phyloP scores from a whole-genome alignment of 352 stramenopile species.

The Globisporangium nodosum region DNA sequence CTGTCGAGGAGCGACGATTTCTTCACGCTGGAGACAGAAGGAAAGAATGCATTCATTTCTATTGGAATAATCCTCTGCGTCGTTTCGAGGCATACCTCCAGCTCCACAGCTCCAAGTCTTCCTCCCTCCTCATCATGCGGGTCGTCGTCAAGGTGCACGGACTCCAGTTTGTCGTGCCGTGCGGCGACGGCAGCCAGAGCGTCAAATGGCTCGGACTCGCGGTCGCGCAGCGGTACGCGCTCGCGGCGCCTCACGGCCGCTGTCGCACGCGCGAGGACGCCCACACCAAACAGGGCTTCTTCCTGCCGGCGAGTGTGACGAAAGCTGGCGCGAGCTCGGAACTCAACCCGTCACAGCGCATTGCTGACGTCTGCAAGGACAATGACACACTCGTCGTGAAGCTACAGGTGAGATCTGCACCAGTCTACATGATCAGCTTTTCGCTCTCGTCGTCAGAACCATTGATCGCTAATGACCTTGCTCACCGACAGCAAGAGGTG shows the following conservation, averaged over 20 bases:
- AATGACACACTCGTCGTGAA: conserved; percentile 60
- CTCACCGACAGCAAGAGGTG: conserved; percentile 53
- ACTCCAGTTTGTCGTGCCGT: conserved; percentile 64
- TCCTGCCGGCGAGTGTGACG: conserved; percentile 52
- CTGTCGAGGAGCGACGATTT: no score
- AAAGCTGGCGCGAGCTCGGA: conserved; percentile 27
- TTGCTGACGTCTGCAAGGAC: conserved; percentile 65
- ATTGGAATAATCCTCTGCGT: background rate
- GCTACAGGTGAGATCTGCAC: conserved; percentile 41
- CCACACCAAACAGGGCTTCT: conserved; percentile 76
- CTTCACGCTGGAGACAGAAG: no score
- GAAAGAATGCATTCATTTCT: no score
- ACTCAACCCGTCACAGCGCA: conserved; percentile 31
- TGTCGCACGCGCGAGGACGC: conserved; percentile 70
- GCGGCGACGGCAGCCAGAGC: conserved; percentile 68
- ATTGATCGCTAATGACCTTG: conserved; percentile 1
- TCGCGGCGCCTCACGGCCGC: conserved; percentile 56
- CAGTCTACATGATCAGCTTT: background rate
- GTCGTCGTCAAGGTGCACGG: conserved; percentile 65
- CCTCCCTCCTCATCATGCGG: conserved; percentile 30
- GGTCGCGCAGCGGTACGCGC: conserved; percentile 70
- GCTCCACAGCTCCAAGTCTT: background rate
- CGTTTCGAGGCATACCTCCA: background rate
- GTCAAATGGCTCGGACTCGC: conserved; percentile 83
- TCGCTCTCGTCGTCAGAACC: background rate